Conservation (phyloP, 2,329 filamentous ascomycete genomes). For the Nothomitra cinnamomea region DNA sequence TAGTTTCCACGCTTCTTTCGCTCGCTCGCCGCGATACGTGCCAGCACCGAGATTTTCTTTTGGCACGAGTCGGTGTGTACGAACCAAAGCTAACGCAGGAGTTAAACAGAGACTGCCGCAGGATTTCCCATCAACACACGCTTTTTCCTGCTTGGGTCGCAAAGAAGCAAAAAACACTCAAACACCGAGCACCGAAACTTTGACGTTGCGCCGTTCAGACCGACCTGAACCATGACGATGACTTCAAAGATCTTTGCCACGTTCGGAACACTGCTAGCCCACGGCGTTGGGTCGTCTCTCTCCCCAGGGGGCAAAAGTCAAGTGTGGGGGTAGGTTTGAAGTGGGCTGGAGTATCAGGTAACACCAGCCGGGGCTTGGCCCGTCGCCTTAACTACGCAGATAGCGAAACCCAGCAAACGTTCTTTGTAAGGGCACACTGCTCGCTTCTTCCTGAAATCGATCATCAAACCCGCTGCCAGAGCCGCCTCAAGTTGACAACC, state of each 20-base stretch:
- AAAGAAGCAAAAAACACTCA: no score
- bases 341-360: background rate
- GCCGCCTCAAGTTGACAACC: background rate
- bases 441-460: background rate
- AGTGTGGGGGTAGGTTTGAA: background rate
- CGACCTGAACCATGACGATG: background rate
- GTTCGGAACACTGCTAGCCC: background rate
- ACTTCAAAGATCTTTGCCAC: conserved; percentile 1
- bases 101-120: background rate
- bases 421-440: background rate
- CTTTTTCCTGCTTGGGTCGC: no score
- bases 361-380: no score
- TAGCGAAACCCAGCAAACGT: background rate
- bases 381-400: no score
- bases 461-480: background rate
- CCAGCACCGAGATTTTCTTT: background rate
- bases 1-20: no score
- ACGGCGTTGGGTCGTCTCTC: background rate
- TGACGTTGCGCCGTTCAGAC: no score
- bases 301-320: background rate
- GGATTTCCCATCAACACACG: background rate
- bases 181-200: no score
- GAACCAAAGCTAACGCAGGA: background rate
- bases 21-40: no score
- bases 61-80: background rate